Conservation (phyloP, 1,139 yeast species). For the Hemisphaericaspora xylofermentans region DNA sequence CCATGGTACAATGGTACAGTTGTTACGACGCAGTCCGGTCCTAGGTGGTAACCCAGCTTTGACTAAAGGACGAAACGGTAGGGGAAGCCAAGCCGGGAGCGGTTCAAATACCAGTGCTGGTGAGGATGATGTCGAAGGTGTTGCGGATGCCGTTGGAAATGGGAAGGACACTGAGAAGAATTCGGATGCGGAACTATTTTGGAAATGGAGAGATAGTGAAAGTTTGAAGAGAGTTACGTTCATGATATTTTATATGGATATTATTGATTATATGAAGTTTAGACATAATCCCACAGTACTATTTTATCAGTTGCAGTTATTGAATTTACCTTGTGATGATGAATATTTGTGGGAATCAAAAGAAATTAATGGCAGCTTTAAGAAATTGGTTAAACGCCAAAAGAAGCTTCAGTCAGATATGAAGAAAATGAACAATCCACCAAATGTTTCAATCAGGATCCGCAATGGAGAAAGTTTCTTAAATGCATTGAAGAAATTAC, state of each 20-base stretch:
- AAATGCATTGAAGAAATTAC: conserved; percentile 33
- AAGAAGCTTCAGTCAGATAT: conserved; percentile 26
- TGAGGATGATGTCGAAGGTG: conserved; percentile 20
- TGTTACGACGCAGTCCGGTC: conserved; percentile 71
- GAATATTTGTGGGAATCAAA: conserved; percentile 62
- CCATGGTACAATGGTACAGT: conserved; percentile 74
- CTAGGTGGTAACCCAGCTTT: conserved; percentile 63
- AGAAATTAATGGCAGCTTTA: conserved; percentile 42
- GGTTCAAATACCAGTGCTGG: conserved; percentile 31
- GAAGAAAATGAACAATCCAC: conserved; percentile 5
- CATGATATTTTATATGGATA: conserved; percentile 78
- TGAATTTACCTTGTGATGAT: conserved; percentile 75
- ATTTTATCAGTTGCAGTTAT: conserved; percentile 71
- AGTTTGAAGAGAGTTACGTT: conserved; percentile 75
- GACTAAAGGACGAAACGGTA: conserved; percentile 10
- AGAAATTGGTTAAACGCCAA: conserved; percentile 39
- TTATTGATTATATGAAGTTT: conserved; percentile 75
- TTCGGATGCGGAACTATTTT: conserved; percentile 32
- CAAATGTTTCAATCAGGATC: conserved; percentile 13
- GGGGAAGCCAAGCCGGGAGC: conserved; percentile 12
- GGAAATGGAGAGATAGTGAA: conserved; percentile 74
- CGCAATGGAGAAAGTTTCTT: conserved; percentile 34
- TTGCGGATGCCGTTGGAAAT: conserved; percentile 10
- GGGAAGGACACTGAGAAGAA: conserved; percentile 14
- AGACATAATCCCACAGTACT: conserved; percentile 70